Evolutionary conservation across 257 asterid genomes (phyloP).

Genomic region (Craterostigma plantagineum): DNA sequence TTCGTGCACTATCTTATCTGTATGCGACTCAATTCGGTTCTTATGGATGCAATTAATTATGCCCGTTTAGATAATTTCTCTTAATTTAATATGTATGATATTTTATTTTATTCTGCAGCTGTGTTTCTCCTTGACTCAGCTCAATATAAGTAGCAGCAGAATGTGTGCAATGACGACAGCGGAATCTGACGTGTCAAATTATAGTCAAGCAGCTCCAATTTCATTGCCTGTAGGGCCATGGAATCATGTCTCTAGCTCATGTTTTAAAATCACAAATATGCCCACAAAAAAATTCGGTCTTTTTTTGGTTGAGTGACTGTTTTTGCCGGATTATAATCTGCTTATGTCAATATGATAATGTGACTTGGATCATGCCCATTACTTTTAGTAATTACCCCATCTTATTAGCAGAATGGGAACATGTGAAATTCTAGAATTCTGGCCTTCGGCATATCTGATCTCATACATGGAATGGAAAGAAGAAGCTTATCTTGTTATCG

Average conservation of each 20-base stretch:
- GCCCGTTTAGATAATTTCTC: neutral
- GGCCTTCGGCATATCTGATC: neutral
- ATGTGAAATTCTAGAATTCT: too few species aligned
- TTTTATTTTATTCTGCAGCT: slow-evolving; percentile 18
- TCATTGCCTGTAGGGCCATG: slow-evolving; percentile 80
- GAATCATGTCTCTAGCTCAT: slow-evolving; percentile 39
- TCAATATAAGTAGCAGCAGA: slow-evolving; percentile 19
- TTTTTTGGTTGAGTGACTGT: neutral
- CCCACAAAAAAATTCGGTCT: neutral
- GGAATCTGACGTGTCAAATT: slow-evolving; percentile 24
- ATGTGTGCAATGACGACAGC: slow-evolving; percentile 28
- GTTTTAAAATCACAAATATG: too few species aligned
- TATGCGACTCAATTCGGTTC: neutral
- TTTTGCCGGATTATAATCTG: neutral
- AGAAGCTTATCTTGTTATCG: neutral
- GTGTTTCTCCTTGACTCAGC: slow-evolving; percentile 9
- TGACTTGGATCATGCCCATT: too few species aligned
- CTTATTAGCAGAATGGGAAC: too few species aligned
- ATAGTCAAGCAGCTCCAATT: slow-evolving; percentile 86
- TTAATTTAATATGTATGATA: neutral
- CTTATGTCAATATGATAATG: too few species aligned
- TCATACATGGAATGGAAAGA: neutral
- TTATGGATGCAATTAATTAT: neutral
- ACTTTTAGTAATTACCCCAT: neutral
- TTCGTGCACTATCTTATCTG: neutral